Base-by-base conservation (phyloP, 2,329 filamentous ascomycete species). In the Dothideomycetes sp. region DNA sequence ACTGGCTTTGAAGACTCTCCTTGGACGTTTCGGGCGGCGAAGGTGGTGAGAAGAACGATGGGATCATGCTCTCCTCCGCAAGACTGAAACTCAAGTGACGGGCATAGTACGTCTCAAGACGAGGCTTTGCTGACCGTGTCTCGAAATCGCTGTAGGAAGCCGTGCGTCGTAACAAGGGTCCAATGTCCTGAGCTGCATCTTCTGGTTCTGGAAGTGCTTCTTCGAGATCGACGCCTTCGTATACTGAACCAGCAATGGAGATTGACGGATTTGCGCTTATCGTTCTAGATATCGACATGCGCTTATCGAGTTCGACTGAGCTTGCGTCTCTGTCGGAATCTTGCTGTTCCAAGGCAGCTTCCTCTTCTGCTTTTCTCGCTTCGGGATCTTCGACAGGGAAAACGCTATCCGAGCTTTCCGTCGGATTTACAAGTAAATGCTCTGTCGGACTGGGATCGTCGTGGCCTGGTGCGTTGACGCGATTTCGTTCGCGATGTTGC, bases 21-120 rank as follows among this genome's bases (percentile, higher is more conserved):
- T 29, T 23, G 5, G 20, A 22, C 5, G 18, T n/a, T 11, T 11
- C 24, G 2, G 12, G 20, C 6, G 27, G 33, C 12, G 29, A 40
- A 1, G 37, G 3, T 1, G 37, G 37, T 2, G 37, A 20, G 11
- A 40, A 22, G 3, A 40, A 16, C 11, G 20, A 4, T n/a, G 36
- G 20, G 2, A 22, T 10, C 6, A 88, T 64, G n/a, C 78, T 82
- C 45, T 86, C 80, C 60, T 84, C 82, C 1, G 80, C 83, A 31
- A 80, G 71, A 44, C 80, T 78, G 57, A 88, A 88, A 4, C 82
- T 87, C 47, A 88, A 69, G 30, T 82, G 74, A 2, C 82, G 76
- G 1, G 82, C 76, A 74, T 80, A 84, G 43, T 74, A 74, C 19
- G 69, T 68, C 46, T 83, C 78, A 6, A 46, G 39, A 12, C 45